phyloP scores from a whole-genome alignment of 1,284 basidiomycete genomes.

The Erythrobasidium hasegawianum region DNA sequence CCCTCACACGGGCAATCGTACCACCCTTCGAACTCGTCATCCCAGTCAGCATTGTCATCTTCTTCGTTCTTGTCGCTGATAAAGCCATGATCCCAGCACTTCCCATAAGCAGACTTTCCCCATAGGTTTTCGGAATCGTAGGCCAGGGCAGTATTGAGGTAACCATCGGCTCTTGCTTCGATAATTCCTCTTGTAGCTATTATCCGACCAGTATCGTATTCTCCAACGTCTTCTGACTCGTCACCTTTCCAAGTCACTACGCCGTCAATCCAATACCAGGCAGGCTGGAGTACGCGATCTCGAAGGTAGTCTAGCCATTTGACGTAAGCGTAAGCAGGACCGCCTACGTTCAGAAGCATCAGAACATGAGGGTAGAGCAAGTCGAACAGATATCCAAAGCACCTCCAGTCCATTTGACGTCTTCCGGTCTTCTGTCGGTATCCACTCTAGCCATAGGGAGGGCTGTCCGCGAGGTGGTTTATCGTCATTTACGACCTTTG shows the following conservation, averaged over 20 bases:
- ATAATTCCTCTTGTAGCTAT: no score
- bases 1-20: no score
- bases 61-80: no score
- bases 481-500: no score
- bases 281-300: not conserved
- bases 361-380: not conserved
- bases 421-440: conserved; percentile 3
- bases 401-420: conserved; percentile 1
- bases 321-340: not conserved
- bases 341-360: not conserved
- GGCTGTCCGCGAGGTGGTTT: not conserved
- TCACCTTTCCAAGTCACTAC: conserved; percentile 4
- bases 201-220: not conserved
- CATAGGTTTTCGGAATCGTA: no score
- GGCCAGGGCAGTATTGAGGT: no score
- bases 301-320: not conserved
- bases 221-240: not conserved
- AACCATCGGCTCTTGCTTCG: no score
- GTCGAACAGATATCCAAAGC: no score
- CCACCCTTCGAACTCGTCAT: no score
- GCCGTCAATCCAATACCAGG: not conserved
- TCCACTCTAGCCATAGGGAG: conserved; percentile 2
- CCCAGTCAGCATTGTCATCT: no score
- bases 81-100: no score
- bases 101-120: no score